Base-by-base conservation (phyloP, 2,329 filamentous ascomycete genomes). In the Xylariomycetidae sp. region DNA sequence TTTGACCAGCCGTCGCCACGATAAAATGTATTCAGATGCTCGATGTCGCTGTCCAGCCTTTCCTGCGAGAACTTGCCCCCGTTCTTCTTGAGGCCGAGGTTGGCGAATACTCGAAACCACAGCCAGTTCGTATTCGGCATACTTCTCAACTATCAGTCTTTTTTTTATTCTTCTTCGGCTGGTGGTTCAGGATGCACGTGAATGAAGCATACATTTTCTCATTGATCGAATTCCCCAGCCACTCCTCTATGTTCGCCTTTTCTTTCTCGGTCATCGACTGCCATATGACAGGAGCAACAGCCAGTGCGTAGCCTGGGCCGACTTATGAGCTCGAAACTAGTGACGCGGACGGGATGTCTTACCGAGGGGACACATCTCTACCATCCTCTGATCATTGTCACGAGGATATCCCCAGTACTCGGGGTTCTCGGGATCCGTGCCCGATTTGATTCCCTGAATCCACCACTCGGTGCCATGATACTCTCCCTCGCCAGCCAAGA, bases 31-130 rank as follows among this genome's bases (percentile, higher is more conserved):
- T 89, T 78, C 8, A 90, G 67, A 46, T 88, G 84, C 47, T 82
- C 73, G 53, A 90, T 85, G 53, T 89, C 85, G 14, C 76, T 76
- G 37, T 86, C 80, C 15, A 89, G 72, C 15, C 80, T 72, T 27
- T 79, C 70, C 42, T 82, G 76, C 0, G 81, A 85, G 61, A 81
- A 86, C 30, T 73, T 72, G 1, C 80, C 84, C 1, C 82, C 81
- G 46, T 88, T 86, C 46, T 81, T 84, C 53, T 83, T 82, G 20
- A 89, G 59, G 0, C 85, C 85, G 1, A 90, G 69, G 47, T 90
- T 90, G 25, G 85, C 85, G 52, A 90, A 90, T 5, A 90, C 83
- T 25, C 85, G 77, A 54, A 90, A 90, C 85, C 85, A 90, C 4
- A 89, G 69, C 82, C 82, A 81, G 43, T 71, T 72, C 14, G 73